Percentiles rank a stretch among this genome's conserved stretches.
phyloP scores from a whole-genome alignment of 1,284 basidiomycete species.

The Malassezia dermatis region DNA sequence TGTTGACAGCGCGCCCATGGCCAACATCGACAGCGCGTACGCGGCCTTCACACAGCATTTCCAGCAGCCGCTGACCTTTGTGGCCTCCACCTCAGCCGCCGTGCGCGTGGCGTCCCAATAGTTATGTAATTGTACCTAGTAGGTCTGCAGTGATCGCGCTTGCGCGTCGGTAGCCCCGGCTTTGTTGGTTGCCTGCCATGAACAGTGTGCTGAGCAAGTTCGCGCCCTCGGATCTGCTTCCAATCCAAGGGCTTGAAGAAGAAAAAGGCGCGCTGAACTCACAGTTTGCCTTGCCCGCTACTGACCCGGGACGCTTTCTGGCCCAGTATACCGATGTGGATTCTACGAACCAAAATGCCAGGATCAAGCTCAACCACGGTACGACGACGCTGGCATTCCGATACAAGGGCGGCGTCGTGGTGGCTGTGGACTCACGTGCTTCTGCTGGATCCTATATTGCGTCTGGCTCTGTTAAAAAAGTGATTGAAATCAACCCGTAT shows the following conservation, averaged over 20 bases:
- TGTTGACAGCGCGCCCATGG: neutral
- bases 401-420: slow-evolving; percentile 91
- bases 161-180: slow-evolving; percentile 2
- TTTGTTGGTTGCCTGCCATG: slow-evolving; percentile 3
- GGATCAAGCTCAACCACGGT: slow-evolving; percentile 95
- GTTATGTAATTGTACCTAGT: slow-evolving; percentile 8
- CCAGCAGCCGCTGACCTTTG: slow-evolving; percentile 1
- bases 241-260: neutral
- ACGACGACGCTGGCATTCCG: slow-evolving; percentile 97
- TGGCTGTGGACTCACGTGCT: slow-evolving; percentile 92
- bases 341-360: slow-evolving; percentile 43
- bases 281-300: slow-evolving; percentile 7
- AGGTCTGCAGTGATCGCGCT: slow-evolving; percentile 10
- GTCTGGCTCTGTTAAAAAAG: slow-evolving; percentile 52
- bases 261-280: neutral
- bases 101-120: neutral
- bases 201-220: slow-evolving; percentile 7
- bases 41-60: slow-evolving; percentile 2
- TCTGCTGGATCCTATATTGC: slow-evolving; percentile 95
- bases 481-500: slow-evolving; percentile 99
- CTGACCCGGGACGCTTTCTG: slow-evolving; percentile 35
- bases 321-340: slow-evolving; percentile 46
- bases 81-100: neutral
- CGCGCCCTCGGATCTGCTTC: neutral
- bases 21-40: neutral